Conservation (phyloP, 192 early-diverging fungal genomes). For the Phlyctochytrium arcticum region DNA sequence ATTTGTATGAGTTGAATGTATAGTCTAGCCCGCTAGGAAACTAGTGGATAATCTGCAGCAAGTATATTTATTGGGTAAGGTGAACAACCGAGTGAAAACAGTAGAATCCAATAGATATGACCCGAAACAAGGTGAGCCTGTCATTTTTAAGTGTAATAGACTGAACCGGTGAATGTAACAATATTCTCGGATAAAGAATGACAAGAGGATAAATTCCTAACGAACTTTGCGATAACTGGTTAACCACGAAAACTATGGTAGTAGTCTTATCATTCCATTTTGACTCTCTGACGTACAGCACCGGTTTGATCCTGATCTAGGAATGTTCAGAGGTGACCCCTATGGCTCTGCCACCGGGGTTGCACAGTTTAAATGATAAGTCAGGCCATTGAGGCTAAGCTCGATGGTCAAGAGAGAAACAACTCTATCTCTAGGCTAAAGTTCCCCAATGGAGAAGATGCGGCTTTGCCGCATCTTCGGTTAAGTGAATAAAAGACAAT, state of each 20-base stretch:
- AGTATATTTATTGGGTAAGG: slow-evolving; percentile 33
- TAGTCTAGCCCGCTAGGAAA: too few species aligned
- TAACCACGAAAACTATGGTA: slow-evolving; percentile 41
- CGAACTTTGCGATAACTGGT: slow-evolving; percentile 42
- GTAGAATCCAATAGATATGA: slow-evolving; percentile 33
- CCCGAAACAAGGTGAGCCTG: slow-evolving; percentile 39
- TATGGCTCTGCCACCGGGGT: too few species aligned
- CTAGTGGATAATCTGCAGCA: too few species aligned
- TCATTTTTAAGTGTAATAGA: slow-evolving; percentile 36
- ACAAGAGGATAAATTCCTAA: slow-evolving; percentile 40
- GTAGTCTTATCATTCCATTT: slow-evolving; percentile 32
- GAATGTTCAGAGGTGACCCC: slow-evolving; percentile 33
- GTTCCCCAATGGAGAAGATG: slow-evolving; percentile 29
- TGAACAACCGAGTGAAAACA: slow-evolving; percentile 24
- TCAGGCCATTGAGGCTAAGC: slow-evolving; percentile 36
- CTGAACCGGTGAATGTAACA: slow-evolving; percentile 37
- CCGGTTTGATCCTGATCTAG: slow-evolving; percentile 29
- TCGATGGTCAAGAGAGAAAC: slow-evolving; percentile 44
- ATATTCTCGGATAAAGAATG: slow-evolving; percentile 35
- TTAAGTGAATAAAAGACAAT: slow-evolving; percentile 45
- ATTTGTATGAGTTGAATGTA: too few species aligned
- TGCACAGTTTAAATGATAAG: slow-evolving; percentile 26
- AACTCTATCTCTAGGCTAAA: slow-evolving; percentile 46
- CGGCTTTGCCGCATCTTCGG: slow-evolving; percentile 21
- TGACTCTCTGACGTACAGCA: slow-evolving; percentile 36